These are phyloP conservation scores for Fusarium hainanense DNA, from an alignment of 2,329 filamentous ascomycete genomes.

Conservation along the genomic window DNA sequence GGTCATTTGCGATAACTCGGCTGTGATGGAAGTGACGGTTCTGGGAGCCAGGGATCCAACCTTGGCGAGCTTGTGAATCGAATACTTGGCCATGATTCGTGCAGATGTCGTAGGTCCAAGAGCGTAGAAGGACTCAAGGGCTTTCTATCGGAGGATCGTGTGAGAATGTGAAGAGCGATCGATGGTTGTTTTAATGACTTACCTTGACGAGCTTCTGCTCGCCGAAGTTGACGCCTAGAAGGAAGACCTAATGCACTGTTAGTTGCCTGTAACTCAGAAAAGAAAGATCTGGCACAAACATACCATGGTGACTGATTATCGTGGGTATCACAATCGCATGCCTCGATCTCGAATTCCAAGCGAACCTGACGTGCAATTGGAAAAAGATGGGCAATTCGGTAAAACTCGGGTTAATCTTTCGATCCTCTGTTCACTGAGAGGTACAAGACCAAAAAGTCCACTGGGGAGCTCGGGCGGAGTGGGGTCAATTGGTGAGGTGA, in stretches of 20 bases:
- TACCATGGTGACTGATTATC: slow-evolving; percentile 42
- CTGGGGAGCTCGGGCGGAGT: slow-evolving; percentile 1
- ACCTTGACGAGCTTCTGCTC: slow-evolving; percentile 87
- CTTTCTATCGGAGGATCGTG: slow-evolving; percentile 61
- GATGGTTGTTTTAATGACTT: slow-evolving; percentile 48
- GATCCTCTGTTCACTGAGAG: neutral
- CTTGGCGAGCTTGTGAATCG: slow-evolving; percentile 85
- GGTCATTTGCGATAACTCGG: slow-evolving; percentile 89
- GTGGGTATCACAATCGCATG: slow-evolving; percentile 38
- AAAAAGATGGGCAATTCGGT: slow-evolving; percentile 43
- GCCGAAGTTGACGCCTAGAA: slow-evolving; percentile 86
- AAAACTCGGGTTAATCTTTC: slow-evolving; percentile 46
- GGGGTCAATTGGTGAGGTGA: slow-evolving; percentile 5
- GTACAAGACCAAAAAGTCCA: neutral
- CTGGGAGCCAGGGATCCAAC: slow-evolving; percentile 79
- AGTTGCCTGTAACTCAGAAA: neutral
- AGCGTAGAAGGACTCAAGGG: slow-evolving; percentile 87
- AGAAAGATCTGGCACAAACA: neutral
- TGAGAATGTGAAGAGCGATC: slow-evolving; percentile 17
- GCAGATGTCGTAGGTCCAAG: slow-evolving; percentile 77
- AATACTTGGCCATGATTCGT: slow-evolving; percentile 86
- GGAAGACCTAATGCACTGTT: slow-evolving; percentile 72
- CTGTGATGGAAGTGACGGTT: slow-evolving; percentile 83
- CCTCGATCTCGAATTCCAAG: slow-evolving; percentile 32
- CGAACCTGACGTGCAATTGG: slow-evolving; percentile 19